phyloP scores from a whole-genome alignment of 2,329 filamentous ascomycete genomes.

The Apiospora rasikravindrae region DNA sequence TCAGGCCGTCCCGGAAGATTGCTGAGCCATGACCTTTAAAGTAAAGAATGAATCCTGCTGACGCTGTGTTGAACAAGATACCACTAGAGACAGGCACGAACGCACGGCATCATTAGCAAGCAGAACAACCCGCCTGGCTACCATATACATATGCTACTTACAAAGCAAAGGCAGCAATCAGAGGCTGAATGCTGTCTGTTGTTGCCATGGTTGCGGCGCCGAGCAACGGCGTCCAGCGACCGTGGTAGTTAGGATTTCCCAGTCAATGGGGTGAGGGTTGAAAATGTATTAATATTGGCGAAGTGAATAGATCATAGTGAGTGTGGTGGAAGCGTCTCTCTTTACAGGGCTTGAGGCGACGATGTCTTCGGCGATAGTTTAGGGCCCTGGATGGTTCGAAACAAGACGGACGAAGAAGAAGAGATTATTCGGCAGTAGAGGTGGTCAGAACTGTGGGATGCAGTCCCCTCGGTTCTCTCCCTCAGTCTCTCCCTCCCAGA shows the following conservation, averaged over 20 bases:
- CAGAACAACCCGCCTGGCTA: background rate
- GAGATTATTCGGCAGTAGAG: conserved; percentile 8
- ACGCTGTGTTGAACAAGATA: conserved; percentile 58
- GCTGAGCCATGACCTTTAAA: conserved; percentile 53
- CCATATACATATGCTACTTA: conserved; percentile 43
- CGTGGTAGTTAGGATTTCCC: conserved; percentile 44
- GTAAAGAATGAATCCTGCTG: conserved; percentile 52
- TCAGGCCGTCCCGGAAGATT: conserved; percentile 62
- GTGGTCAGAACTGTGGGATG: conserved; percentile 3
- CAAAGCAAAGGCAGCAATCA: conserved; percentile 62
- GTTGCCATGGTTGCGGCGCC: conserved; percentile 49
- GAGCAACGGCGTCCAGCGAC: conserved; percentile 32
- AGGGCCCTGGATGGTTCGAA: conserved; percentile 13
- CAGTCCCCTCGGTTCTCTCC: background rate
- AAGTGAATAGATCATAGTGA: conserved; percentile 36
- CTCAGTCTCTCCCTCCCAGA: background rate
- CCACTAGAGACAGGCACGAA: conserved; percentile 44
- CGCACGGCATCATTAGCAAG: background rate
- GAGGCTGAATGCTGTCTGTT: conserved; percentile 50
- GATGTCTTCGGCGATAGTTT: conserved; percentile 7
- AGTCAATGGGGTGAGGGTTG: conserved; percentile 53
- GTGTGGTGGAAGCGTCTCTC: conserved; percentile 13
- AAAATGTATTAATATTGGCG: conserved; percentile 37
- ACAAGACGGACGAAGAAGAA: conserved; percentile 16
- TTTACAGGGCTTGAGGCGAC: background rate